Conservation (phyloP, 148 eudicot species). For the Talinum fruticosum region DNA sequence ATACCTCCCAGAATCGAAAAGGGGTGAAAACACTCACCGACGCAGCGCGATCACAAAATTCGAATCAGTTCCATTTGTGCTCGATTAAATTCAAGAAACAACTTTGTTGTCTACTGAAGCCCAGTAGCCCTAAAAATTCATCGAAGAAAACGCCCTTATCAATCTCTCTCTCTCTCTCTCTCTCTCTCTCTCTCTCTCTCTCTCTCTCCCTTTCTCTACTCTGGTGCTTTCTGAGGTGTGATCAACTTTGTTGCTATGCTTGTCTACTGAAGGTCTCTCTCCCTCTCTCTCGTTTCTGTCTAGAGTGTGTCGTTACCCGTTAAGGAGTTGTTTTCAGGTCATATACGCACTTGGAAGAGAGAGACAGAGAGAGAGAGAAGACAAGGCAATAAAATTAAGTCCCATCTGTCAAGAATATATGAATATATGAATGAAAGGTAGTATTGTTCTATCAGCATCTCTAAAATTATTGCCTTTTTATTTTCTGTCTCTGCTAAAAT, state of each 20-base stretch:
- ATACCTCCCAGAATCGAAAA: not conserved
- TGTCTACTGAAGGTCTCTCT: not conserved
- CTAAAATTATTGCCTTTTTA: not conserved
- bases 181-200: not conserved
- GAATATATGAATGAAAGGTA: not conserved
- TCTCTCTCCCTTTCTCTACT: not conserved
- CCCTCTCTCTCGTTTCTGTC: not conserved
- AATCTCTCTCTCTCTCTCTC: no score
- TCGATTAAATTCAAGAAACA: not conserved
- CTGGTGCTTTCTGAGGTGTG: constrained; percentile 5
- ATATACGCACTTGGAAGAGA: not conserved
- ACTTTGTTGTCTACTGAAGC: no score
- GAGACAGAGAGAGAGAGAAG: not conserved
- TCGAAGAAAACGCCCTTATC: not conserved
- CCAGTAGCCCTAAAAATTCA: not conserved
- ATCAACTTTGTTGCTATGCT: constrained; percentile 10
- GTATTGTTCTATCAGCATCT: not conserved
- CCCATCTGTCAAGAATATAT: not conserved
- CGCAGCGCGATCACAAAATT: not conserved
- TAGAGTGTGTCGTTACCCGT: constrained; percentile 2
- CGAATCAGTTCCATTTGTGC: not conserved
- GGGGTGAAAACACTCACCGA: not conserved
- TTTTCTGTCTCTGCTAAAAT: not conserved
- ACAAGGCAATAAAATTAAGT: not conserved
- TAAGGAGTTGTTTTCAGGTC: not conserved